Evolutionary conservation across 2,329 filamentous ascomycete genomes (phyloP).

Genomic region (Alternaria brassicicola): DNA sequence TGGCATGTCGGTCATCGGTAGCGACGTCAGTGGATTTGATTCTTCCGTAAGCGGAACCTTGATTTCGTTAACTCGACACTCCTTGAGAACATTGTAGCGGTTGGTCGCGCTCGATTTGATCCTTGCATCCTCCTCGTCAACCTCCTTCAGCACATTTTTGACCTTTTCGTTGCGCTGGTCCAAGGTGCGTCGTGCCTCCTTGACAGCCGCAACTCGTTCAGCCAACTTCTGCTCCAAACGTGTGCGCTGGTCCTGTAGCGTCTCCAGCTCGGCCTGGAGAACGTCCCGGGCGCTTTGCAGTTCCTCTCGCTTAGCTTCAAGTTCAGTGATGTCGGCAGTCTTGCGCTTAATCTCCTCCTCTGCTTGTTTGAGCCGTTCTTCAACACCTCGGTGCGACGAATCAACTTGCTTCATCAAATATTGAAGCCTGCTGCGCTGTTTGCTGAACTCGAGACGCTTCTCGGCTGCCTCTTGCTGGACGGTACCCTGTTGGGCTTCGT

Average conservation of each 20-base stretch:
- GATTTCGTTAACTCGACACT: conserved; percentile 93
- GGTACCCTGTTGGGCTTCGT: conserved; percentile 90
- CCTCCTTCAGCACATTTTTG: conserved; percentile 74
- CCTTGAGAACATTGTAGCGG: conserved; percentile 82
- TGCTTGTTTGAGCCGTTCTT: conserved; percentile 71
- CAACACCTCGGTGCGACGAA: conserved; percentile 72
- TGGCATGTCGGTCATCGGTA: conserved; percentile 85
- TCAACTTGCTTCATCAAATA: conserved; percentile 69
- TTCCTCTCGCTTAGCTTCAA: conserved; percentile 73
- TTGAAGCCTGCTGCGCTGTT: conserved; percentile 70
- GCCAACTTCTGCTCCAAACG: conserved; percentile 70
- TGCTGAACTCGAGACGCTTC: conserved; percentile 84
- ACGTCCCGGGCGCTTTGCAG: conserved; percentile 76
- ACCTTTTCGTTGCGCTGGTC: conserved; percentile 85
- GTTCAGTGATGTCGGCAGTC: conserved; percentile 65
- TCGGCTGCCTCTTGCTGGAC: conserved; percentile 88
- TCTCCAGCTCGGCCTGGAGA: conserved; percentile 77
- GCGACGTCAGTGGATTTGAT: conserved; percentile 73
- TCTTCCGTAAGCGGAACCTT: conserved; percentile 77
- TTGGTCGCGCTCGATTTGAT: conserved; percentile 83
- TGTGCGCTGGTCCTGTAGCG: conserved; percentile 73
- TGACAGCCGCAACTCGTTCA: conserved; percentile 74
- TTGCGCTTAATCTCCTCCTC: conserved; percentile 71
- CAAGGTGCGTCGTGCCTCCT: conserved; percentile 78
- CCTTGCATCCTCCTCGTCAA: conserved; percentile 80